Evolutionary conservation across 495 filamentous ascomycete genomes (phyloP).

Genomic region (Daldinia childiae): DNA sequence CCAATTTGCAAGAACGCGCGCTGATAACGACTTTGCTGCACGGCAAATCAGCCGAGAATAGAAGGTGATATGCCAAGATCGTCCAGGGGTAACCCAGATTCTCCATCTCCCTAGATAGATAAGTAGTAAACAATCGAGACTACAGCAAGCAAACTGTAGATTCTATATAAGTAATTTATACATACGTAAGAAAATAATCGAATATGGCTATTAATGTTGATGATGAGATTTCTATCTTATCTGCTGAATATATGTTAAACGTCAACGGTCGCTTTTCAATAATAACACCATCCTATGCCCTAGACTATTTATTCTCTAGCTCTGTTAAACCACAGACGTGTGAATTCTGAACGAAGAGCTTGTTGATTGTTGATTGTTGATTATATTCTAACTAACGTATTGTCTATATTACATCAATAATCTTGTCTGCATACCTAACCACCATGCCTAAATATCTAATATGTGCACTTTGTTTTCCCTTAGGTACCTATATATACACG

Average conservation of each 20-base stretch:
- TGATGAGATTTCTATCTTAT: not conserved
- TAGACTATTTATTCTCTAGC: too few relatives aligned
- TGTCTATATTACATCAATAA: not conserved
- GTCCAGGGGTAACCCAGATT: slow-evolving; percentile 21
- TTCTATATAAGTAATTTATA: not conserved
- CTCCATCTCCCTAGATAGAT: slow-evolving; percentile 5
- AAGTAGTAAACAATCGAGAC: slow-evolving; percentile 5
- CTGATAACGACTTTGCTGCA: slow-evolving; percentile 36
- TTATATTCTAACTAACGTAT: not conserved
- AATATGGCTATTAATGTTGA: not conserved
- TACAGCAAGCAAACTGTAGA: slow-evolving; percentile 1
- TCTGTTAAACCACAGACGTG: not conserved
- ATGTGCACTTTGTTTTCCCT: not conserved
- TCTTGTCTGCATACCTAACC: not conserved
- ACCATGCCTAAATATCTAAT: not conserved
- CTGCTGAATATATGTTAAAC: not conserved
- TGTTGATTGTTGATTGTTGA: not conserved
- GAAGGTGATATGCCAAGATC: slow-evolving; percentile 43
- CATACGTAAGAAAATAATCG: not conserved
- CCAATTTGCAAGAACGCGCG: slow-evolving; percentile 27
- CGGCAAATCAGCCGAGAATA: slow-evolving; percentile 43
- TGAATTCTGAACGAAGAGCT: not conserved
- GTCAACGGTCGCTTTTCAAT: not conserved
- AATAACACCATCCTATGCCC: too few relatives aligned
- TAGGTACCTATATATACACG: not conserved